Base-by-base conservation (phyloP, 257 asterid genomes). In the Voacanga thouarsii region DNA sequence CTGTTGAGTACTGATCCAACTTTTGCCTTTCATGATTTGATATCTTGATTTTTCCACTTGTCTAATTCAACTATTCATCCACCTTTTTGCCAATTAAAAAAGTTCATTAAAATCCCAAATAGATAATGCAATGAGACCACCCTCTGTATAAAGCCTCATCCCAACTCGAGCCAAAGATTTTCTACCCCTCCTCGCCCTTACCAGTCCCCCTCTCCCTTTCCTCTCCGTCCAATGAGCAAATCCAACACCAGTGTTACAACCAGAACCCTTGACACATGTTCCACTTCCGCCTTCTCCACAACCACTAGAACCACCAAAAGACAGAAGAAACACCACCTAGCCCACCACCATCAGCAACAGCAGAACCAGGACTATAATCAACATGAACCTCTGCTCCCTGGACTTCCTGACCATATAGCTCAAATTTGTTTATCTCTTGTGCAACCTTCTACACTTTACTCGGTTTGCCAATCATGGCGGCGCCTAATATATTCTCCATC, bases 381-480 rank as follows among this genome's bases (percentile, higher is more conserved):
- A 50, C 3, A 63, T 14, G 56, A 79, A 26, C 53, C 90, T 7
- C 56, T 94, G 49, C 85, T 94, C 24, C 92, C 96, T 3, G 94
- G 94, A 15, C 86, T 94, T 78, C 96, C 98, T 5, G 92, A 92
- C 78, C 87, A 90, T 77, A 79, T 94, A 16, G 87, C 94, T 63
- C 96, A 88, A 1, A 74, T 84, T 68, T 90, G 92, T 76, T 92
- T 94, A 43, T 86, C 91, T 12, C 79, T 26, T 15, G 91, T 92
- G 12, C 89, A 83, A 12, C 92, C 98, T 14, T 78, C 84, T 7
- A 60, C 64, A 23, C 90, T 94, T 77, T 92, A 75, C 86, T 85
- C 90, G 74, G 89, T 87, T 60, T 89, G 94, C 84, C 86, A 74
- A 39, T 82, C 94, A 0, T 94, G 98, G 98, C 96, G 96, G 73